phyloP scores from a whole-genome alignment of 305 asterid genomes.

The Euphrasia arctica region DNA sequence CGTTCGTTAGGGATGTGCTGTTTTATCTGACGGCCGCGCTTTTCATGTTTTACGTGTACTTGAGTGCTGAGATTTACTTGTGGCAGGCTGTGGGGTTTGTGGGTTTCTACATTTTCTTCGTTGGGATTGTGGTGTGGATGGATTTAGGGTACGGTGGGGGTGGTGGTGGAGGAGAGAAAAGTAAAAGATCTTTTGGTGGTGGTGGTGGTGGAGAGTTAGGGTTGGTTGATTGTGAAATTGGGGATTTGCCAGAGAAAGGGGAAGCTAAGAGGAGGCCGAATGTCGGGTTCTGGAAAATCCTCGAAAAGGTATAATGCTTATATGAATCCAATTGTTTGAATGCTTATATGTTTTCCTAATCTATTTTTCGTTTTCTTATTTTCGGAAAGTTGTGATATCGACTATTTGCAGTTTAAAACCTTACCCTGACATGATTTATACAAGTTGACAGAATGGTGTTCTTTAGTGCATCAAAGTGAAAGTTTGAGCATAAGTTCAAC shows the following conservation, averaged over 20 bases:
- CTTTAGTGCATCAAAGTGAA: slow-evolving; percentile 1
- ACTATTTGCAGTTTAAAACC: neutral
- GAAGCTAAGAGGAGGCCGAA: slow-evolving; percentile 32
- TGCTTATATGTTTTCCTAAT: neutral
- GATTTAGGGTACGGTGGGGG: slow-evolving; percentile 54
- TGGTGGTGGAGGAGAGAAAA: slow-evolving; percentile 34
- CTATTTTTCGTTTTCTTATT: neutral
- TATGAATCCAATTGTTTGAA: neutral
- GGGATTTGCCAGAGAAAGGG: slow-evolving; percentile 31
- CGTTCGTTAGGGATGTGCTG: slow-evolving; percentile 83
- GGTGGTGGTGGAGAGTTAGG: slow-evolving; percentile 34
- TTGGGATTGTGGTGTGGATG: slow-evolving; percentile 89
- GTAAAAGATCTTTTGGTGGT: slow-evolving; percentile 18
- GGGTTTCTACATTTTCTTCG: slow-evolving; percentile 80
- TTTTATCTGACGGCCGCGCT: slow-evolving; percentile 78
- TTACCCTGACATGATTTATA: neutral
- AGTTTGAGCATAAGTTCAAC: neutral
- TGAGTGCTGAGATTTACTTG: slow-evolving; percentile 92
- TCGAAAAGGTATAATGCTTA: slow-evolving; percentile 46
- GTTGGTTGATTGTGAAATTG: slow-evolving; percentile 51
- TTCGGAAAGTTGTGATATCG: neutral
- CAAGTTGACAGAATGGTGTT: neutral
- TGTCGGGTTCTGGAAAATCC: slow-evolving; percentile 36
- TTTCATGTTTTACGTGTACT: slow-evolving; percentile 78
- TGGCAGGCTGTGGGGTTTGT: slow-evolving; percentile 99